Evolutionary conservation across 176 grass and related monocot species (phyloP), one percentile per base, ranked within the genome.

Genomic region (Oryza glumipatula): DNA sequence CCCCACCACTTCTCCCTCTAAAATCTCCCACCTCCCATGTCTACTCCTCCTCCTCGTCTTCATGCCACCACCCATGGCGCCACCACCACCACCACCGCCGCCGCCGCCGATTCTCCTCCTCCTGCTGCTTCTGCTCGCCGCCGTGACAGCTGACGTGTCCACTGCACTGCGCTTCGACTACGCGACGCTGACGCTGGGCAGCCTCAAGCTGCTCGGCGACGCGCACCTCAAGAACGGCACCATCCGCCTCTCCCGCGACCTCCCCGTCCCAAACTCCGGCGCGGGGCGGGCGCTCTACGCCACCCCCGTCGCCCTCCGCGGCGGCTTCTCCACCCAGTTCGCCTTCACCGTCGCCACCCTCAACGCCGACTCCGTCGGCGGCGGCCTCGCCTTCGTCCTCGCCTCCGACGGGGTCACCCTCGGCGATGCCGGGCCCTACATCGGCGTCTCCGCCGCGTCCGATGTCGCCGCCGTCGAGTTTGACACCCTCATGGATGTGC

Each of bases 161-260:
- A 1, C 17, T 19, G 85, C 81, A 4, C 41, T 87, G 23, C 81
- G 89, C 7, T 99, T 99, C 91, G 94, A 99, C 89, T 96, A 94
- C 49, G 83, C 87, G 0, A 83, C 93, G 3, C 94, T 99, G 0
- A 96, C 96, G 0, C 77, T 99, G 0, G 89, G 84, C 14, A 94
- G 88, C 64, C 88, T 99, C 2, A 86, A 79, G 64, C 89, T 99
- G 0, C 78, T 99, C 1, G 96, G 96, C 28, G 96, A 99, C 82
- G 91, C 96, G 24, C 96, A 99, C 90, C 94, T 99, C 74, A 96
- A 92, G 74, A 99, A 99, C 88, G 92, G 90, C 74, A 94, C 91
- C 71, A 96, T 99, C 86, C 89, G 83, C 16, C 91, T 99, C 32
- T 83, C 95, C 0, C 91, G 88, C 0, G 96, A 99, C 89, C 81